Percentiles rank a stretch among this genome's conserved stretches.
Evolutionary conservation across 345 rosid genomes (phyloP).

Genomic region (Excoecaria cochinchinensis): DNA sequence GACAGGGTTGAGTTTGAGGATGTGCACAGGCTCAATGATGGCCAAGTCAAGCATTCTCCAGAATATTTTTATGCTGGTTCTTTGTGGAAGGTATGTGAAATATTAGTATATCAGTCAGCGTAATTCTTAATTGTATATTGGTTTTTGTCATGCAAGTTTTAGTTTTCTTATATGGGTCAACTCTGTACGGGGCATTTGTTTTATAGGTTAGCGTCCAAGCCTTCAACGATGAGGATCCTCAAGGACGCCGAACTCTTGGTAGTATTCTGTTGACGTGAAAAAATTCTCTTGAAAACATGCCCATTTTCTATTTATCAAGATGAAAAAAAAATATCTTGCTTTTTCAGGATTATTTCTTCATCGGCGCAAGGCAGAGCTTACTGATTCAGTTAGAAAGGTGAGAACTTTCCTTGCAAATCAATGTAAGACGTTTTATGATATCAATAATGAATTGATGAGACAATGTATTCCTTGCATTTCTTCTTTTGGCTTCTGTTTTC

Average conservation of each 20-base stretch:
- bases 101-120: not conserved
- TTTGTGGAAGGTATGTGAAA: constrained; percentile 82
- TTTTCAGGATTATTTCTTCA: constrained; percentile 89
- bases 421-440: constrained; percentile 2
- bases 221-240: constrained; percentile 93
- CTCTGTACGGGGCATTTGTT: constrained; percentile 16
- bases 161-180: constrained; percentile 15
- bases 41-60: constrained; percentile 95
- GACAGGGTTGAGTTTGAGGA: constrained; percentile 83
- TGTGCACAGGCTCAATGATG: constrained; percentile 84
- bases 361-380: constrained; percentile 80
- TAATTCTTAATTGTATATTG: not conserved
- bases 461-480: not conserved
- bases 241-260: constrained; percentile 95
- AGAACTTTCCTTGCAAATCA: constrained; percentile 19
- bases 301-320: not conserved
- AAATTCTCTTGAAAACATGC: not conserved
- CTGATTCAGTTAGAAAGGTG: constrained; percentile 77
- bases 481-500: not conserved
- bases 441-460: not conserved
- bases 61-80: constrained; percentile 96
- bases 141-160: not conserved
- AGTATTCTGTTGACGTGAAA: constrained; percentile 21
- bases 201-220: constrained; percentile 92
- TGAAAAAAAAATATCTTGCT: constrained; percentile 16